Evolutionary conservation across 192 early-diverging fungal genomes (phyloP).

Genomic region (Diversispora epigaea): DNA sequence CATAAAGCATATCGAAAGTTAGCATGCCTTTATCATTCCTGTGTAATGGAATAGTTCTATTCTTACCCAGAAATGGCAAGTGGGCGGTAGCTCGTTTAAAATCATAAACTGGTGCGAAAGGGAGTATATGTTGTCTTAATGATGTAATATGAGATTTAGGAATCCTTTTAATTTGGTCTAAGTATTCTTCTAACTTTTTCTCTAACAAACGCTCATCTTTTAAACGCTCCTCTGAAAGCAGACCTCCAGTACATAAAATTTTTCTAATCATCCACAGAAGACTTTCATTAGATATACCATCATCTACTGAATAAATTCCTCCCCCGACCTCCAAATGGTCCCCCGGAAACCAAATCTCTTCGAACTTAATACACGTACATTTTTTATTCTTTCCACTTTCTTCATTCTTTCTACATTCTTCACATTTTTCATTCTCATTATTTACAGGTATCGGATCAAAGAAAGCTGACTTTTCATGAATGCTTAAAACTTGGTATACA

Average conservation of each 20-base stretch:
- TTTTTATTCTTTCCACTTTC: too few species aligned
- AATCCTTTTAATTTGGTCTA: too few species aligned
- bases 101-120: background rate
- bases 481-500: background rate
- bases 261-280: background rate
- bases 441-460: background rate
- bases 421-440: background rate
- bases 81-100: background rate
- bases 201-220: background rate
- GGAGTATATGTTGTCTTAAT: too few species aligned
- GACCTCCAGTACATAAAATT: background rate
- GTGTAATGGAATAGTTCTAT: slow-evolving; percentile 4
- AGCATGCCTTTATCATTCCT: background rate
- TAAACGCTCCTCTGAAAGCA: too few species aligned
- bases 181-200: background rate
- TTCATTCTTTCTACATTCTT: too few species aligned
- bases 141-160: too few species aligned
- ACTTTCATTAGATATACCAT: background rate
- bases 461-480: background rate
- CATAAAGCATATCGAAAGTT: background rate
- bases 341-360: slow-evolving; percentile 13
- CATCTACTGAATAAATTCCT: background rate
- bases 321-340: background rate
- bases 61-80: background rate
- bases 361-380: background rate